phyloP scores from a whole-genome alignment of 257 asterid species.

The Nicotiana sylvestris region DNA sequence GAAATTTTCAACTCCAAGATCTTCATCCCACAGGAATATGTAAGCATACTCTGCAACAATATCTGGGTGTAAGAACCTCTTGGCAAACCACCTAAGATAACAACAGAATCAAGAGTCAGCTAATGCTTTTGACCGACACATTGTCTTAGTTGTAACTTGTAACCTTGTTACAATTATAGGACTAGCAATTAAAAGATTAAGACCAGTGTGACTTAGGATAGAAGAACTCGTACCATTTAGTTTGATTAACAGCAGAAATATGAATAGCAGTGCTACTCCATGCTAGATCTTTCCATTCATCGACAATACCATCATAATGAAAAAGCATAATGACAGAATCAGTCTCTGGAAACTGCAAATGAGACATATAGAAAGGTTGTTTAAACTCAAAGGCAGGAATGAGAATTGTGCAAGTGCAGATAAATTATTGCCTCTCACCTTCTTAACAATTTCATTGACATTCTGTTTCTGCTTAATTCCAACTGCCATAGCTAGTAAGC shows the following conservation, averaged over 20 bases:
- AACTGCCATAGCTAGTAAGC: conserved; percentile 73
- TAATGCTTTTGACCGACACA: neutral
- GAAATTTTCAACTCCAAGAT: conserved; percentile 70
- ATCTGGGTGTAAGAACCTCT: conserved; percentile 84
- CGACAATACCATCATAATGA: conserved; percentile 70
- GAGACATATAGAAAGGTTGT: neutral
- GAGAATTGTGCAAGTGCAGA: neutral
- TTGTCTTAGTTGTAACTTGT: no score
- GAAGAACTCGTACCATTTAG: conserved; percentile 50
- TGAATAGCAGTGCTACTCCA: conserved; percentile 59
- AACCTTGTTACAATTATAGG: no score
- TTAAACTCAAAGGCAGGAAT: neutral
- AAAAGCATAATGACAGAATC: conserved; percentile 64
- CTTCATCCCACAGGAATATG: conserved; percentile 85
- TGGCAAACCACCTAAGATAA: conserved; percentile 79
- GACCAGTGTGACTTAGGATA: neutral
- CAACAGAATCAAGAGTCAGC: neutral
- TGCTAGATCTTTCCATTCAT: conserved; percentile 62
- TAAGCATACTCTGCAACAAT: conserved; percentile 53
- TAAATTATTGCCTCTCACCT: conserved; percentile 33
- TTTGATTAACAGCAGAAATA: conserved; percentile 65
- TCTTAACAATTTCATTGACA: conserved; percentile 54
- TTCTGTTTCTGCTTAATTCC: conserved; percentile 64
- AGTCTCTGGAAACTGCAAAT: conserved; percentile 43
- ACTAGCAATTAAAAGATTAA: no score